Conservation (phyloP, 2,329 filamentous ascomycete genomes). For the Nemania abortiva region DNA sequence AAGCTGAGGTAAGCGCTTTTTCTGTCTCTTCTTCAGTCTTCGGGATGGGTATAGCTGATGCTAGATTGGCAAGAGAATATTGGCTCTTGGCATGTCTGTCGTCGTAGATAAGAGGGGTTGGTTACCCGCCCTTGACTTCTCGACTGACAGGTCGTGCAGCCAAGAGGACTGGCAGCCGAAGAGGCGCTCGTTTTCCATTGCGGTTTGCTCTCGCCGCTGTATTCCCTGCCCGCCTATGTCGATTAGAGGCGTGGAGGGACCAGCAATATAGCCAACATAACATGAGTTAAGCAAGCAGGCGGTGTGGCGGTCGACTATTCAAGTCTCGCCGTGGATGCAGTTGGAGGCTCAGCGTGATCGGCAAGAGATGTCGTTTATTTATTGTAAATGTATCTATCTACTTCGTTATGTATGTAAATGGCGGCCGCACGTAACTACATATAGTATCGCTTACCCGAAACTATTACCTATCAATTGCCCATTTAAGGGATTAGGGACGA, state of each 20-base stretch:
- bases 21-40: not conserved
- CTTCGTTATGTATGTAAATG: too few species aligned
- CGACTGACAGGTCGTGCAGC: conserved; percentile 3
- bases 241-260: not conserved
- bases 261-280: not conserved
- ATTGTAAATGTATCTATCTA: too few species aligned
- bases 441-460: not conserved
- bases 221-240: not conserved
- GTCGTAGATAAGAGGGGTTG: conserved; percentile 1
- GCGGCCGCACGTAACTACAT: not conserved
- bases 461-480: not conserved
- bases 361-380: conserved; percentile 3
- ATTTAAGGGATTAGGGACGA: conserved; percentile 13
- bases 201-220: not conserved
- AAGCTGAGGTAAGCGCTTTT: conserved; percentile 35
- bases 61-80: not conserved
- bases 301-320: conserved; percentile 10
- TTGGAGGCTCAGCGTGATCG: conserved; percentile 30
- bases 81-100: not conserved
- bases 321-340: conserved; percentile 18
- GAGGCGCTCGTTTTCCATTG: not conserved
- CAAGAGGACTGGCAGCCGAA: conserved; percentile 8
- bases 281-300: conserved; percentile 9
- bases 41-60: not conserved
- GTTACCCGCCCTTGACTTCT: not conserved